Conservation (phyloP, 2,329 filamentous ascomycete genomes). For the Beauveria sp. region DNA sequence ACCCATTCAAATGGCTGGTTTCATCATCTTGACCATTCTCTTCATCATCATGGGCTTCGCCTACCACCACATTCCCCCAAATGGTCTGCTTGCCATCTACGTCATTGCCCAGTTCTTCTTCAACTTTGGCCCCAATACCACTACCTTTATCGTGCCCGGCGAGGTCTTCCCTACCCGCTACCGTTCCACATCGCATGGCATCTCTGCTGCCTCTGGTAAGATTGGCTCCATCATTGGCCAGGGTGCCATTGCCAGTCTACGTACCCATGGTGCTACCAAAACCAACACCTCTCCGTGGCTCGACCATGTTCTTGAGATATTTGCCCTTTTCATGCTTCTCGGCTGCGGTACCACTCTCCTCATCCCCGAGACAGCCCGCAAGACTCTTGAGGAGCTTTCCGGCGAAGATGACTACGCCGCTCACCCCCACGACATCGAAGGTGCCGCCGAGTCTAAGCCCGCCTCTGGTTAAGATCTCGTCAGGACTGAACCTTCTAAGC, state of each 20-base stretch:
- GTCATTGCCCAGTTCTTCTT: constrained; percentile 53
- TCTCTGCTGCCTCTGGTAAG: constrained; percentile 48
- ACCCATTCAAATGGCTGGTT: constrained; percentile 63
- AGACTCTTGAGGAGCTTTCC: constrained; percentile 60
- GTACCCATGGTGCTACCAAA: constrained; percentile 35
- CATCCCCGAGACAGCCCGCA: constrained; percentile 67
- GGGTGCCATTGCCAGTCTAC: constrained; percentile 49
- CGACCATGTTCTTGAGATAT: constrained; percentile 69
- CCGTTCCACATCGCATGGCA: constrained; percentile 49
- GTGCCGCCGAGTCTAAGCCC: background rate
- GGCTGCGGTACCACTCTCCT: constrained; percentile 62
- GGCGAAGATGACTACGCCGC: constrained; percentile 22
- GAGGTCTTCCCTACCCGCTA: constrained; percentile 51
- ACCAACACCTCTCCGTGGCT: constrained; percentile 53
- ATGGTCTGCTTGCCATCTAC: constrained; percentile 48
- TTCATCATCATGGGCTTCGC: constrained; percentile 58
- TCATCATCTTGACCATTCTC: constrained; percentile 52
- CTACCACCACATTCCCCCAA: constrained; percentile 44
- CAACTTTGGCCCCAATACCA: constrained; percentile 52
- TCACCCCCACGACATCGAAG: background rate
- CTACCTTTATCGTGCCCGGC: constrained; percentile 49
- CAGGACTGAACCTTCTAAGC: background rate
- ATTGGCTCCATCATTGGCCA: constrained; percentile 50
- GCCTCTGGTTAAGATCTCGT: background rate
- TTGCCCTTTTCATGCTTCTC: constrained; percentile 68